These are phyloP conservation scores for Botrytis paeoniae DNA, from an alignment of 2,329 filamentous ascomycete species.

Conservation along the genomic window DNA sequence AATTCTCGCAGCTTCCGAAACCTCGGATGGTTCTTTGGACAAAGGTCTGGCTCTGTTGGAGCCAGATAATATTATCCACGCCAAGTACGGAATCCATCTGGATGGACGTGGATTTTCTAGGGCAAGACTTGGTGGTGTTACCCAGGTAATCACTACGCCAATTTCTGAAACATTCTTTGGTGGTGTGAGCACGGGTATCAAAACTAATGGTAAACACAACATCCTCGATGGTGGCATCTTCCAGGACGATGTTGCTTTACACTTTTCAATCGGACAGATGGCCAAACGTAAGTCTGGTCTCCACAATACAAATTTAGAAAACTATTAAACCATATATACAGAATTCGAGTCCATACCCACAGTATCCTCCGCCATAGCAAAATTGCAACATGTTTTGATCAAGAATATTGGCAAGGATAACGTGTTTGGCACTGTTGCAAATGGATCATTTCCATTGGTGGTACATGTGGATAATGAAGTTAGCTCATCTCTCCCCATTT, in stretches of 20 bases:
- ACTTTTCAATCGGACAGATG: constrained; percentile 41
- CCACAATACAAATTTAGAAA: background rate
- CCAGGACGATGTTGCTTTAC: constrained; percentile 44
- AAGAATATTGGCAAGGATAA: constrained; percentile 40
- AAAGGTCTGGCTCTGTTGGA: constrained; percentile 32
- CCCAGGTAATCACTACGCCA: constrained; percentile 44
- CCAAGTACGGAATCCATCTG: constrained; percentile 43
- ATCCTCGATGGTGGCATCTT: constrained; percentile 43
- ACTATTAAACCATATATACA: constrained; percentile 20
- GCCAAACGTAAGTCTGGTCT: constrained; percentile 36
- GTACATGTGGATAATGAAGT: constrained; percentile 43
- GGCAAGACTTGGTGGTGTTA: constrained; percentile 46
- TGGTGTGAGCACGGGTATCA: constrained; percentile 45
- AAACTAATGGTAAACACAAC: constrained; percentile 40
- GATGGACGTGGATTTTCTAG: constrained; percentile 43
- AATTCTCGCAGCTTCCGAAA: constrained; percentile 45
- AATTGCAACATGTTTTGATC: constrained; percentile 40
- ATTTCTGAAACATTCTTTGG: constrained; percentile 36
- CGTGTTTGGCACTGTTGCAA: constrained; percentile 41
- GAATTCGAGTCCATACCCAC: constrained; percentile 33
- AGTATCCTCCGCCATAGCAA: constrained; percentile 35
- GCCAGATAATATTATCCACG: constrained; percentile 39
- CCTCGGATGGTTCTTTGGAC: constrained; percentile 46
- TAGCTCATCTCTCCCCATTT: background rate
- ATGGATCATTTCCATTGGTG: constrained; percentile 42